These are phyloP conservation scores for Plantago elongata DNA, from an alignment of 257 asterid species.

Conservation along the genomic window DNA sequence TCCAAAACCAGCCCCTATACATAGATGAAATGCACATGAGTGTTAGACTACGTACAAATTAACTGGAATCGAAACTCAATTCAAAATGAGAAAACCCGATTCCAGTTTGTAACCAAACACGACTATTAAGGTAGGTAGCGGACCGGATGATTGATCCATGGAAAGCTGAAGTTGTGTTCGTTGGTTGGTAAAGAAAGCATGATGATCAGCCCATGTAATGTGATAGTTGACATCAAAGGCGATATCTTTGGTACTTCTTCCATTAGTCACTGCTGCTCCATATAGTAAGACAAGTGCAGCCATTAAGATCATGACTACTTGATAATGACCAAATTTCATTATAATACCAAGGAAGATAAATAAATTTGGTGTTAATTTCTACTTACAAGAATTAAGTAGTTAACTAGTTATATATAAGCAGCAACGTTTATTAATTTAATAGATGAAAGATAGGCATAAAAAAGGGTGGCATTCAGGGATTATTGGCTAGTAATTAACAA, in stretches of 20 bases:
- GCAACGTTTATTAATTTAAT: too few species aligned
- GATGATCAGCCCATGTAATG: conserved; percentile 44
- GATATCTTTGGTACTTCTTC: conserved; percentile 13
- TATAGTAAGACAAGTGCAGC: conserved; percentile 14
- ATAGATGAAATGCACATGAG: too few species aligned
- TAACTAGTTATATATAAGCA: too few species aligned
- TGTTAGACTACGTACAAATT: too few species aligned
- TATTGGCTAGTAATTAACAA: too few species aligned
- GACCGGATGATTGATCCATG: conserved; percentile 53
- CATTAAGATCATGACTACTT: neutral
- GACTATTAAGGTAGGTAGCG: too few species aligned
- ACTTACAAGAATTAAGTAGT: neutral
- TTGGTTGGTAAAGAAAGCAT: conserved; percentile 27
- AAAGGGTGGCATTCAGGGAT: too few species aligned
- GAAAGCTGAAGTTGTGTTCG: conserved; percentile 47
- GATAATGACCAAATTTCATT: conserved; percentile 18
- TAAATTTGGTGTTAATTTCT: neutral
- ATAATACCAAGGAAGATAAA: neutral
- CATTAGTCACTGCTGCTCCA: neutral
- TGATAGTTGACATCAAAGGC: conserved; percentile 34
- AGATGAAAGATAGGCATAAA: too few species aligned
- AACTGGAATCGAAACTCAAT: too few species aligned
- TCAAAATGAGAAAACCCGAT: too few species aligned
- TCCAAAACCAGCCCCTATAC: conserved; percentile 65
- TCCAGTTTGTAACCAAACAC: too few species aligned